Evolutionary conservation across 352 stramenopile species (phyloP), one percentile per base, ranked within the genome.

Genomic region (Phytophthora idaei): DNA sequence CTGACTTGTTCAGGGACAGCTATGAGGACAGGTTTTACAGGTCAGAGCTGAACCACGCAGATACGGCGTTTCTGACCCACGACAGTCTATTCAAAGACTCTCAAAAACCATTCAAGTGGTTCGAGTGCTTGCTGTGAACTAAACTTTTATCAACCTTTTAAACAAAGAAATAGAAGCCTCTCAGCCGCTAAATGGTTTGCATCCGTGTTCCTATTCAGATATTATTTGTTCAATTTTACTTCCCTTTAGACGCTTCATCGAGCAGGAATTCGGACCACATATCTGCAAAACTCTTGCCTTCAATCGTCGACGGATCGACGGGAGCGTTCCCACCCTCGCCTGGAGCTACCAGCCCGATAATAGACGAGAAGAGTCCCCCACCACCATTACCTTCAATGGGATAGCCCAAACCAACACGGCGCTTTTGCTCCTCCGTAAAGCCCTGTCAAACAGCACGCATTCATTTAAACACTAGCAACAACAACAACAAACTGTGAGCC

Each of bases 221-320:
- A 21, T 21, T 21, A 21, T 21, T 21, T 21, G 17, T 21, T 21
- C 17, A 21, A 21, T 21, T 21, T 28, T 50, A 67, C 28, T 61
- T 49, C 25, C 56, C 56, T 61, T 73, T 78, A 10, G 62, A 56
- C 5, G 81, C 78, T 42, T 93, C 85, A 41, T 90, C 64, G 0
- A 93, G 62, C 44, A 93, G 65, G 41, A 90, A 93, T 27, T 90
- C 74, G 25, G 78, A 83, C 82, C 80, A 90, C 17, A 91, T 79
- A 29, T 93, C 82, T n/a, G 73, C 67, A 59, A 93, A 87, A 62
- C 68, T 84, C 54, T 93, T 93, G 55, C 74, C 81, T 54, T 89
- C 75, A n/a, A 86, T 72, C n/a, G 61, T 21, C 17, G 61, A 67
- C 14, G 52, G 51, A 34, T 73, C 60, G 7, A 78, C 60, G 17